Evolutionary conservation across 768 basidiomycete species (phyloP), one percentile per base, ranked within the genome.

Genomic region (Grammothele lineata): DNA sequence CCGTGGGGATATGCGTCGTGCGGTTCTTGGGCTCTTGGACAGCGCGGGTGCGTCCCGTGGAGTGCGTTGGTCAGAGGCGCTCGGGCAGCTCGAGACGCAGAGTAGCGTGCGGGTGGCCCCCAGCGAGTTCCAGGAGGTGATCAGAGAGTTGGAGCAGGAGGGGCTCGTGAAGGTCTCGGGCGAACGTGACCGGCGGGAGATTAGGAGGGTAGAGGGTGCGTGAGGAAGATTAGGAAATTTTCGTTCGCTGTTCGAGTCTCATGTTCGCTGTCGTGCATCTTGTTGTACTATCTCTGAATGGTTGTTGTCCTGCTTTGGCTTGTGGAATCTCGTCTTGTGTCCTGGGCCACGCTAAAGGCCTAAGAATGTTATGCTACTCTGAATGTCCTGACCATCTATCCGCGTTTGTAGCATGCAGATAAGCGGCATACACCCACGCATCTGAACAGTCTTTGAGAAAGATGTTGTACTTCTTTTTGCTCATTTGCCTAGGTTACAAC

Each of bases 1-100:
- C 66, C 77, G 83, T 37, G 90, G 87, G n/a, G 94, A 96, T 65
- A 84, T 98, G 77, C 81, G 87, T 57, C 81, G 77, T 59, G 96
- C 91, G 60, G 67, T 97, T 11, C 59, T 92, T 57, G 70, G 63
- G 21, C 67, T 92, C 55, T 64, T 92, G 49, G 48, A 58, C 8
- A 67, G 65, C 3, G 67, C 62, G 12, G 74, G 75, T 9, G 74
- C 70, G 2, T 70, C 70, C 21, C 75, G 80, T 48, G 82, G 92
- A 14, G 66, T 92, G 48, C 80, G 82, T 56, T 96, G 92, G 91
- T 67, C 71, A 4, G 92, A 96, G 18, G 85, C 83, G n/a, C 70
- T 91, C 38, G 87, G 78, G 67, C 70, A 73, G 44, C 72, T 99
- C 40, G 82, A 84, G 34, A 80, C 82, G 48, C 95, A 98, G 74